Conservation (phyloP, 177 flowering plant genomes). For the Vitis hybrid region DNA sequence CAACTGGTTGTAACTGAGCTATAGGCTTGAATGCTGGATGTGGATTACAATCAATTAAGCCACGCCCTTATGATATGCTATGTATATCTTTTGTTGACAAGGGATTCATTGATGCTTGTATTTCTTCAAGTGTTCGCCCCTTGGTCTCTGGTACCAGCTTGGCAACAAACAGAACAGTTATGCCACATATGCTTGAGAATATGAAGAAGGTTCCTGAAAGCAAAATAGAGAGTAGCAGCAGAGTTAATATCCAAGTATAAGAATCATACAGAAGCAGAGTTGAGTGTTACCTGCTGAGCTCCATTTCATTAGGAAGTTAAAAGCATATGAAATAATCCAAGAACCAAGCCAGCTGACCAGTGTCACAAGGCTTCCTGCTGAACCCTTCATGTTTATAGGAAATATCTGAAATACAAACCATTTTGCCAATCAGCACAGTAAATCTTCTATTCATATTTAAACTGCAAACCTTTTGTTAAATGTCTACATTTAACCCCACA, state of each 20-base stretch:
- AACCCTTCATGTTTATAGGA: conserved; percentile 11
- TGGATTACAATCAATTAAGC: no score
- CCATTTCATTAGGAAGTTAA: conserved; percentile 10
- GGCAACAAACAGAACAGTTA: conserved; percentile 38
- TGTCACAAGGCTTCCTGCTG: conserved; percentile 10
- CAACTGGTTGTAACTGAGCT: no score
- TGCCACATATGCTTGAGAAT: conserved; percentile 30
- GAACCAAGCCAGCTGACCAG: conserved; percentile 5
- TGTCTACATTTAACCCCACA: no score
- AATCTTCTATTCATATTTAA: no score
- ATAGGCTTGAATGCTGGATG: no score
- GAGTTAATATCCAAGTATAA: neutral
- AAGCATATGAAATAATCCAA: conserved; percentile 2
- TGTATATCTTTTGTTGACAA: conserved; percentile 10
- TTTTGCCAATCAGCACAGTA: no score
- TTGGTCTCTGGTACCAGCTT: conserved; percentile 53
- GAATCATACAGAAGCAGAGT: neutral
- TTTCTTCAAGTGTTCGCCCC: conserved; percentile 46
- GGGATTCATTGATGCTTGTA: conserved; percentile 40
- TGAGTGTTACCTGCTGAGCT: conserved; percentile 3
- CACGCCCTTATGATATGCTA: neutral
- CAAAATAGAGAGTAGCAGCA: neutral
- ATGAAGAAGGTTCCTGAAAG: conserved; percentile 39
- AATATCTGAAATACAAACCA: conserved; percentile 3
- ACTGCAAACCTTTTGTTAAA: no score